Evolutionary conservation across 805 yeast genomes (phyloP).

Genomic region (Danielia oregonensis): DNA sequence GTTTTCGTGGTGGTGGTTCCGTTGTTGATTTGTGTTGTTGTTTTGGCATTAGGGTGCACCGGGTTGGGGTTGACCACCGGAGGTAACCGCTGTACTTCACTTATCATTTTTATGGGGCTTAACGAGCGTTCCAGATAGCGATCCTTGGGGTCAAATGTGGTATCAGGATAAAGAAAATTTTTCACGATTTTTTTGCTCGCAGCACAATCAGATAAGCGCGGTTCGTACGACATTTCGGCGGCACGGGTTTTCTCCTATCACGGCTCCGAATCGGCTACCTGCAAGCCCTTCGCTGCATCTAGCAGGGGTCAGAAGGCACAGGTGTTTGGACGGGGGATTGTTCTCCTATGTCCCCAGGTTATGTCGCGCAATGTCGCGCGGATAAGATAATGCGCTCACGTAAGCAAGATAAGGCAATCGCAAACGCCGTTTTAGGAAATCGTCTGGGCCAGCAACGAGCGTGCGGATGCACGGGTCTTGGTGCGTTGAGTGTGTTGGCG

Average conservation of each 20-base stretch:
- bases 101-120: constrained; percentile 9
- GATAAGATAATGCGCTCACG: constrained; percentile 7
- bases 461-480: too few relatives aligned
- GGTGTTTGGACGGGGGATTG: background rate
- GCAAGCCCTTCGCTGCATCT: background rate
- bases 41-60: constrained; percentile 60
- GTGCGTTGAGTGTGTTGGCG: too few relatives aligned
- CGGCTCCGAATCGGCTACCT: background rate
- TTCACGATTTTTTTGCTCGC: constrained; percentile 4
- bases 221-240: constrained; percentile 2
- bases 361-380: constrained; percentile 4
- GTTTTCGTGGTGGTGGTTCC: constrained; percentile 65
- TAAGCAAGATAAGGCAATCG: constrained; percentile 13
- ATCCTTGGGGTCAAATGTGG: background rate
- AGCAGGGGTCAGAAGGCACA: background rate
- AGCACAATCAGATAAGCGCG: constrained; percentile 10
- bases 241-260: background rate
- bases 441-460: too few relatives aligned
- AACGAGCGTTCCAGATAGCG: too few relatives aligned
- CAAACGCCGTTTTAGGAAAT: constrained; percentile 1
- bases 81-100: constrained; percentile 19
- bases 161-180: constrained; percentile 12
- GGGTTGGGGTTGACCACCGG: constrained; percentile 24
- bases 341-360: too few relatives aligned
- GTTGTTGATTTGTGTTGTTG: constrained; percentile 53